A percentile compares a stretch with the other conserved stretches of the same genome.
phyloP scores from a whole-genome alignment of 163 green algal species.

The Chloroidium sp. region DNA sequence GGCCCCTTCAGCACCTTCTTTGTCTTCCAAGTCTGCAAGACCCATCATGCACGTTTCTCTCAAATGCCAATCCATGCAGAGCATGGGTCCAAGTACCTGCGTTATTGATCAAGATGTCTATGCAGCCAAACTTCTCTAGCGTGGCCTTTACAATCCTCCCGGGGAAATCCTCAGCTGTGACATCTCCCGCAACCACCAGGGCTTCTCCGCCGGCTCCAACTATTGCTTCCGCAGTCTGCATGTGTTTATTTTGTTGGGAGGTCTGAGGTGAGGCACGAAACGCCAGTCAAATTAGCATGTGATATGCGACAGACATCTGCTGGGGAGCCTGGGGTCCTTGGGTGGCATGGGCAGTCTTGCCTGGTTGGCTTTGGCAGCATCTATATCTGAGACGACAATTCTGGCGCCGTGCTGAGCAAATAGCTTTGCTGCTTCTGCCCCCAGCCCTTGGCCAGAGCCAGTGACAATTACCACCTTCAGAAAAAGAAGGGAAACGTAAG shows the following conservation, averaged over 20 bases:
- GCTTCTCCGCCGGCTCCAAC: constrained; percentile 23
- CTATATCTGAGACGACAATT: constrained; percentile 50
- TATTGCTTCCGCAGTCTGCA: constrained; percentile 42
- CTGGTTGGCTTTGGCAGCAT: constrained; percentile 36
- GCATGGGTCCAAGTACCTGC: constrained; percentile 16
- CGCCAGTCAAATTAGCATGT: too few relatives aligned
- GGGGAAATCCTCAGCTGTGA: constrained; percentile 51
- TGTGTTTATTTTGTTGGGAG: too few relatives aligned
- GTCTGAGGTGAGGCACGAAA: too few relatives aligned
- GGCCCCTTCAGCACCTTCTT: too few relatives aligned
- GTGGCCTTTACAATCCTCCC: constrained; percentile 37
- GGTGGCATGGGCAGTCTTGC: not conserved
- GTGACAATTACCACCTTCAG: constrained; percentile 49
- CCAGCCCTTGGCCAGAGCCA: constrained; percentile 72
- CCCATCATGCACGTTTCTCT: too few relatives aligned
- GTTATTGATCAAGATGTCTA: constrained; percentile 77
- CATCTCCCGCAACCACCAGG: constrained; percentile 34
- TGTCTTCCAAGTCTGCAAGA: too few relatives aligned
- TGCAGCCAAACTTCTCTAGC: constrained; percentile 43
- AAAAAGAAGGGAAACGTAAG: too few relatives aligned
- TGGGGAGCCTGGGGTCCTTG: not conserved
- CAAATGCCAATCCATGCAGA: not conserved
- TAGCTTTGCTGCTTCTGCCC: constrained; percentile 54
- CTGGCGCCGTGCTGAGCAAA: constrained; percentile 59
- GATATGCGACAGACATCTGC: too few relatives aligned